Evolutionary conservation across 371 early-diverging fungal species (phyloP).

Genomic region (Mortierella sp.): DNA sequence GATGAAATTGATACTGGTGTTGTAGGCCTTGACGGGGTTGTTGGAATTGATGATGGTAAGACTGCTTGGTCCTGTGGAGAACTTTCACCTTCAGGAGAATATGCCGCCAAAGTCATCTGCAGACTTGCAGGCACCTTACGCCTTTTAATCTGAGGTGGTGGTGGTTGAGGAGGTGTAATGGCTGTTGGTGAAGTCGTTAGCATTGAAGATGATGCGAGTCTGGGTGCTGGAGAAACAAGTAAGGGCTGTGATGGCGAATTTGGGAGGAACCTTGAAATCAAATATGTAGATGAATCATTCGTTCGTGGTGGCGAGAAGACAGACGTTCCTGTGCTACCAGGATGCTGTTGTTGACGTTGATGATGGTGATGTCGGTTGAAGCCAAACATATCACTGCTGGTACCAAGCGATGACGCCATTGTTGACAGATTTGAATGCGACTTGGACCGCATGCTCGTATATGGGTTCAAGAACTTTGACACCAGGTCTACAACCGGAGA

Average conservation of each 20-base stretch:
- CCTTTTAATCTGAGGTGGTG: neutral
- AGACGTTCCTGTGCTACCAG: neutral
- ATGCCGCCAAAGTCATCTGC: constrained; percentile 12
- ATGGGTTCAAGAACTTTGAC: constrained; percentile 30
- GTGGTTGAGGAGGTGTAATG: neutral
- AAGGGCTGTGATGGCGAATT: constrained; percentile 20
- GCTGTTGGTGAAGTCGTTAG: neutral
- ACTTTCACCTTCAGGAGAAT: neutral
- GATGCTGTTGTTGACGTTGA: neutral
- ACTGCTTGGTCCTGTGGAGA: neutral
- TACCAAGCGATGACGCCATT: neutral
- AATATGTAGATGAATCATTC: constrained; percentile 4
- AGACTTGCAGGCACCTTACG: constrained; percentile 27
- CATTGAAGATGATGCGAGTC: constrained; percentile 1
- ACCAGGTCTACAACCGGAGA: constrained; percentile 26
- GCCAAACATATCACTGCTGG: neutral
- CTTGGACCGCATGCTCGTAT: constrained; percentile 13
- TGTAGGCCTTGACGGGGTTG: neutral
- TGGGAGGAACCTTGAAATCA: constrained; percentile 32
- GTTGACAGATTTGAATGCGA: constrained; percentile 22
- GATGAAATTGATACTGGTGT: neutral
- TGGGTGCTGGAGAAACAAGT: constrained; percentile 17
- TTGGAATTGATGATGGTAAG: neutral
- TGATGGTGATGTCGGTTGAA: neutral
- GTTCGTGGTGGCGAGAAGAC: neutral